Evolutionary conservation across 495 filamentous ascomycete genomes (phyloP), one percentile per base, ranked within the genome.

Genomic region (Oleoguttula mirabilis): DNA sequence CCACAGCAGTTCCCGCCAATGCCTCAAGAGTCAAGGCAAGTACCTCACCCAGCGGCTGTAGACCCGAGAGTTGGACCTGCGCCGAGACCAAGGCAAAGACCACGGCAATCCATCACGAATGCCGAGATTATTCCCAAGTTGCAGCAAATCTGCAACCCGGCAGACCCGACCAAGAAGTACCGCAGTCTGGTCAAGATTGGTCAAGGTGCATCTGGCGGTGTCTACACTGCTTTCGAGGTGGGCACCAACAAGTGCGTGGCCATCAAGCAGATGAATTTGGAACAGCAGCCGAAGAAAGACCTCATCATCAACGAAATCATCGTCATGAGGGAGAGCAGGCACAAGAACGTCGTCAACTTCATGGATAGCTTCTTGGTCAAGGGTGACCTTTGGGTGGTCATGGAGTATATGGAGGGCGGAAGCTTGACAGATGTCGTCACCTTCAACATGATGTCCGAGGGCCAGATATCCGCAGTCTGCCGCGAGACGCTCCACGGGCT

Each of bases 391-490:
- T 98, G 90, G 90, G 90, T 98, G 10, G 86, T 96, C 21, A 98
- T 98, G 90, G 90, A 98, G 60, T 98, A 86, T 52, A 98, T 98
- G 90, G 90, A 98, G 58, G 90, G 90, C 34, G 90, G 90, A 24
- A 94, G 86, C 65, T 64, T 98, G 60, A 98, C 90, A 2, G 90
- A 98, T 63, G 90, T 98, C 20, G 90, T 98, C 27, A 96, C 88
- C 10, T 96, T 90, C 63, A 98, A 98, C 61, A 90, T 95, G 45
- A 96, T 98, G 90, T 83, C 78, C 15, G 90, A 98, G 59, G 83
- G 82, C 7, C 90, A 98, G 63, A 98, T 98, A 60, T 86, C 90
- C 10, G 82, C 86, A 3, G 87, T 98, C 21, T 95, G 90, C 61
- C 68, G 85, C 57, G 90, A 98, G 70, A 80, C 82, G 56, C 66